Evolutionary conservation across 805 yeast genomes (phyloP), one percentile per base, ranked within the genome.

Genomic region (Metschnikowia vanudenii): DNA sequence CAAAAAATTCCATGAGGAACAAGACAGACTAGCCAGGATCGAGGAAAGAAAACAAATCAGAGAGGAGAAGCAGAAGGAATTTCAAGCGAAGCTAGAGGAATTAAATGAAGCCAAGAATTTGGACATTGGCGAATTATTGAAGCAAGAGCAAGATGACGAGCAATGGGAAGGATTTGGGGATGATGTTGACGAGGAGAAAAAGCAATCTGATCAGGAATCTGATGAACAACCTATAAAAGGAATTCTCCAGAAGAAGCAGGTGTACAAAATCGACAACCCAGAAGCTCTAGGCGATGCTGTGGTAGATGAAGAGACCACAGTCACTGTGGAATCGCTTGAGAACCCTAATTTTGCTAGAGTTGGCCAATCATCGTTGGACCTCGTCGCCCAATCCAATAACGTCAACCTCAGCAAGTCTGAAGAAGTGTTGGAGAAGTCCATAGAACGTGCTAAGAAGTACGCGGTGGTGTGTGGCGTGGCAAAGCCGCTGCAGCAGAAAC

Each of bases 401-500:
- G 97, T 92, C 20, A 81, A 88, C 56, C 68, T 91, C 54, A 73
- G 74, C 13, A 77, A 79, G 58, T 78, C 92, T 6, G 80, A 84
- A 41, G 80, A 82, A 51, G 81, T 92, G 1, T 69, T 92, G 48
- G 82, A 85, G 37, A 78, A 81, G 50, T 84, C 96, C 42, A 81
- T 92, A 41, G 75, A 79, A 41, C 75, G 88, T 59, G 97, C 97
- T 1, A 81, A 84, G 57, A 81, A 87, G 61, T 90, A 92, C 58
- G 97, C 96, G 1, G 79, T 78, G 53, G 67, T 84, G 53, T 62
- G 66, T 41, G 81, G 87, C 14, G 77, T 74, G 54, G 64, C 74
- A 35, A 77, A 80, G 54, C 67, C 72, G 24, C 39, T 20, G 41
- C 52, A 57, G 29, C 52, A 57, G 29, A 64, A 65, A 53, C 57